A percentile compares a stretch with the other conserved stretches of the same genome.
These are phyloP conservation scores for Lodderomyces jiufengensis DNA, from an alignment of 1,139 yeast species.

Conservation along the genomic window DNA sequence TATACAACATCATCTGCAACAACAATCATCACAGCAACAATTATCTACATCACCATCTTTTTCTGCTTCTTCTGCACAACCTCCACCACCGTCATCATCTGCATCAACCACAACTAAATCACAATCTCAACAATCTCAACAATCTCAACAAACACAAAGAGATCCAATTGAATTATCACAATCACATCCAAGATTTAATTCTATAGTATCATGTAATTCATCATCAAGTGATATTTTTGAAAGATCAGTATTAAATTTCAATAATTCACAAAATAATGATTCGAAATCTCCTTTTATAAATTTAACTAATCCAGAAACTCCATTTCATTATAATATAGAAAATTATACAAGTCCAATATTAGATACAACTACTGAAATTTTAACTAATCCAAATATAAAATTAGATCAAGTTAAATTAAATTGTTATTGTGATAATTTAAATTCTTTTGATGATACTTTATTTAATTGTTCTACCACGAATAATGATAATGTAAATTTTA, in stretches of 20 bases:
- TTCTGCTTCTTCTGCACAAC: not conserved
- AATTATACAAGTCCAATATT: conserved; percentile 30
- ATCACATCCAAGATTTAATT: conserved; percentile 6
- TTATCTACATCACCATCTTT: not conserved
- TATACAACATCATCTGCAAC: not conserved
- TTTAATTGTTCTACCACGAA: too few relatives aligned
- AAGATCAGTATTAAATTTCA: conserved; percentile 10
- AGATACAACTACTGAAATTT: conserved; percentile 30
- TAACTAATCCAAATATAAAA: conserved; percentile 26
- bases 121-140: not conserved
- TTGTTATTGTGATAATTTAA: conserved; percentile 19
- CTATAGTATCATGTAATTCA: conserved; percentile 8
- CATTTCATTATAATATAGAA: conserved; percentile 26
- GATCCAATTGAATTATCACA: conserved; percentile 1
- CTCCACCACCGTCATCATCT: conserved; percentile 2
- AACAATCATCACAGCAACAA: conserved; percentile 1
- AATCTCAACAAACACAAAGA: not conserved
- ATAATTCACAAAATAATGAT: not conserved
- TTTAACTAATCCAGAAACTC: conserved; percentile 15
- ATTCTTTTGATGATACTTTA: not conserved
- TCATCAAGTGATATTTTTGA: conserved; percentile 15
- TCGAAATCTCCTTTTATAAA: not conserved
- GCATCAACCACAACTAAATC: not conserved
- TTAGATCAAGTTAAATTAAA: conserved; percentile 25
- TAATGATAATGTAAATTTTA: not conserved